Evolutionary conservation across 2,329 filamentous ascomycete genomes (phyloP), one percentile per base, ranked within the genome.

Genomic region (Talaromyces sp.): DNA sequence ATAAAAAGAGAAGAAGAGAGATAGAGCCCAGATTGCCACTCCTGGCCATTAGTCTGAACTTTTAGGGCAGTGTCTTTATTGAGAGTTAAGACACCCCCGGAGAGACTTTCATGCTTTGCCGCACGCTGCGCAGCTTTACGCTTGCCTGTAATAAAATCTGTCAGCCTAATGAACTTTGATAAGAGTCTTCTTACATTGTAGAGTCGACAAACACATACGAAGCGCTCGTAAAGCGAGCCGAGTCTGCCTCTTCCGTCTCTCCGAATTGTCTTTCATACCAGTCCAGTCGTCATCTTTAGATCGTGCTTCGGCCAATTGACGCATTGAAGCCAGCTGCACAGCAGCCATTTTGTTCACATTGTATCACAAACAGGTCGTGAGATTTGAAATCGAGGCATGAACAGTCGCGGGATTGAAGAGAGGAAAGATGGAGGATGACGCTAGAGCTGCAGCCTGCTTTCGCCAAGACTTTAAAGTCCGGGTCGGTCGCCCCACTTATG

Each of bases 141-240:
- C 59, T 61, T 61, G 24, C 59, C 59, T 61, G 31, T 45, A 24
- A 45, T 14, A 24, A 9, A 45, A 27, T 2, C 19, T 1, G 14
- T 56, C 14, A 27, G 59, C 22, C 11, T n/a, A n/a, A 10, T 3
- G 3, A 3, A 6, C 47, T 50, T 13, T 10, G 9, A 37, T 7
- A 13, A 37, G 27, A 37, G 35, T 37, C 10, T 37, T 37, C 35
- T 37, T 37, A 37, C 7, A 37, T 37, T 8, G 3, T 3, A 11
- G 35, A 13, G 35, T 27, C 14, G 16, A 22, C 22, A 43, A 31
- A 19, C 39, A 58, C 69, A 47, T 64, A 71, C 69, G 54, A 45
- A 64, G 62, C 16, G 69, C 69, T 45, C 69, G 63, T 49, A 70
- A 68, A 39, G 68, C 66, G 2, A 71, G 45, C 35, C 69, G 64